Conservation (phyloP, 1,284 basidiomycete genomes). For the Caloboletus firmus region DNA sequence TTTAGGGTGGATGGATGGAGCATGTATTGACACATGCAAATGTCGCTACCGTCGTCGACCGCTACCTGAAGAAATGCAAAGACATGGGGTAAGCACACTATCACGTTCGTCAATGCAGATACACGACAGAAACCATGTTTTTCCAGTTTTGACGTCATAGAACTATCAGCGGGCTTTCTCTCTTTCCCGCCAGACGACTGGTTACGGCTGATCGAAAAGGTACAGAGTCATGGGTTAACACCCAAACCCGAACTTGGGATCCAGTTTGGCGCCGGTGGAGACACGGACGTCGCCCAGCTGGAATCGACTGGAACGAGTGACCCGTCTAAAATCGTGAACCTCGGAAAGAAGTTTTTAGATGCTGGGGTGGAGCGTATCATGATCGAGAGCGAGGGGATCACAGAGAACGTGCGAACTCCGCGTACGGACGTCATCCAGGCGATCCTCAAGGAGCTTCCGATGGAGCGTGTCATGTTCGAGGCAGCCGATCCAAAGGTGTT, state of each 20-base stretch:
- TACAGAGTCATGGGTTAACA: slow-evolving; percentile 39
- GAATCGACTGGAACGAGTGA: slow-evolving; percentile 8
- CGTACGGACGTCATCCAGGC: slow-evolving; percentile 47
- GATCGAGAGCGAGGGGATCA: slow-evolving; percentile 51
- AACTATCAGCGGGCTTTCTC: slow-evolving; percentile 48
- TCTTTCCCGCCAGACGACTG: slow-evolving; percentile 48
- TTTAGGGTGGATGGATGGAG: slow-evolving; percentile 20
- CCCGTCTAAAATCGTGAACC: slow-evolving; percentile 30
- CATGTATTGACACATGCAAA: slow-evolving; percentile 14
- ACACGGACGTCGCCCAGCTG: slow-evolving; percentile 7
- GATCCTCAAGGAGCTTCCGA: slow-evolving; percentile 42
- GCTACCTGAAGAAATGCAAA: slow-evolving; percentile 18
- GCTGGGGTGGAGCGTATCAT: slow-evolving; percentile 48
- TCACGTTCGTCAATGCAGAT: neutral
- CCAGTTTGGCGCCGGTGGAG: slow-evolving; percentile 16
- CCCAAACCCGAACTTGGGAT: slow-evolving; percentile 43
- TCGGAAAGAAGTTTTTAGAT: slow-evolving; percentile 44
- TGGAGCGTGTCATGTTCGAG: slow-evolving; percentile 49
- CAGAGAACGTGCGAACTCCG: slow-evolving; percentile 46
- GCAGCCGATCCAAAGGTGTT: slow-evolving; percentile 43
- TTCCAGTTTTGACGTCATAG: slow-evolving; percentile 18
- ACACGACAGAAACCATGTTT: neutral
- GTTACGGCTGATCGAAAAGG: slow-evolving; percentile 44
- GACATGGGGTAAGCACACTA: slow-evolving; percentile 6
- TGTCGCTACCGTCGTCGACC: slow-evolving; percentile 11